Conservation (phyloP, 1,284 basidiomycete genomes). For the Cutaneotrichosporon cavernicola region DNA sequence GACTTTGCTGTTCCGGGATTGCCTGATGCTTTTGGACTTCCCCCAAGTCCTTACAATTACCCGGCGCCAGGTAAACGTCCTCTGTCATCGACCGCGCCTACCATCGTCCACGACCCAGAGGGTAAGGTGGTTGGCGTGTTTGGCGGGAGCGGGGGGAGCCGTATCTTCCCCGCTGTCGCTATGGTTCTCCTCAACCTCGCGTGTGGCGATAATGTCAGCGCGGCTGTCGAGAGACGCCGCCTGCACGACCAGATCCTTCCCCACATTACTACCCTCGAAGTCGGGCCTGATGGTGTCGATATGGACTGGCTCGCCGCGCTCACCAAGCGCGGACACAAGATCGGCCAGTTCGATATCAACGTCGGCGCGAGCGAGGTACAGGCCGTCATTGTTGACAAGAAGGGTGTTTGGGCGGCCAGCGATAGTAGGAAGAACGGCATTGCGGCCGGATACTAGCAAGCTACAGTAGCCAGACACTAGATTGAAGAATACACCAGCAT, state of each 20-base stretch:
- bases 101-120: constrained; percentile 71
- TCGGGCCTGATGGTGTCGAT: constrained; percentile 58
- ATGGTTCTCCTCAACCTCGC: constrained; percentile 79
- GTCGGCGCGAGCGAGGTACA: constrained; percentile 59
- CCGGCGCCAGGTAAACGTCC: constrained; percentile 80
- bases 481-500: constrained; percentile 3
- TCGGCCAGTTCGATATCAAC: constrained; percentile 58
- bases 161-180: constrained; percentile 77
- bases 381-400: constrained; percentile 60
- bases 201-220: constrained; percentile 74
- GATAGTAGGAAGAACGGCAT: constrained; percentile 52
- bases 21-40: constrained; percentile 78
- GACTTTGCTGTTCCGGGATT: constrained; percentile 81
- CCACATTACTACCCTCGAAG: constrained; percentile 63
- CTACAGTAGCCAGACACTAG: too few species aligned
- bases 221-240: constrained; percentile 80
- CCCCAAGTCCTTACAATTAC: constrained; percentile 84
- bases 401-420: constrained; percentile 44
- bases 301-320: constrained; percentile 61
- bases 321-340: constrained; percentile 65
- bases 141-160: constrained; percentile 82
- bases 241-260: constrained; percentile 91
- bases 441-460: constrained; percentile 46
- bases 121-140: constrained; percentile 70
- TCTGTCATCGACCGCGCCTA: constrained; percentile 76